Base-by-base conservation (phyloP, 495 filamentous ascomycete species). In the Penicillium goetzii region DNA sequence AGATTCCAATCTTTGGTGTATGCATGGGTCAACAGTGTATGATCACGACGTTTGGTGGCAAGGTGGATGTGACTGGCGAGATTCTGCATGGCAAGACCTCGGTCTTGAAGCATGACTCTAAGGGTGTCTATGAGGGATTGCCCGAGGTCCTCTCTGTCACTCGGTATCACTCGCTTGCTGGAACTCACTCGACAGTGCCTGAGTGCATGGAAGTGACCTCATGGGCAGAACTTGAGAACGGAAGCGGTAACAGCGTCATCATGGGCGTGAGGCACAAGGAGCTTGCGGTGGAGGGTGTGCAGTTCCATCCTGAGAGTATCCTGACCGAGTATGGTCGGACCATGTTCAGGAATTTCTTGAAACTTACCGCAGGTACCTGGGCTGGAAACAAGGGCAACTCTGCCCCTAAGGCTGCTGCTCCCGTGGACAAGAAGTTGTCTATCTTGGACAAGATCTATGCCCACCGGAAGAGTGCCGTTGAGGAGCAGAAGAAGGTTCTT, bases 1-100 rank as follows among this genome's bases (percentile, higher is more conserved):
- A 96, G 76, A 90, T 99, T 43, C 95, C 95, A 0, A 83, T 99
- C n/a, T 86, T 99, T 36, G 95, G 95, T 23, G 95, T 99, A 19
- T 99, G 95, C 73, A 97, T 99, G 93, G 95, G 95, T 67, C 89
- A 96, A 86, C 95, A 99, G 83, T 98, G 93, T 75, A 97, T 99
- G 32, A 93, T 93, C 66, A 89, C 92, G 55, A 86, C 90, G 11
- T 97, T 95, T 72, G 95, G 95, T 56, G 95, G 95, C 59, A 86
- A 89, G 38, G 95, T 99, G 36, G 89, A 90, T 73, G 92, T 91
- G 49, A 96, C 96, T 10, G 96, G 96, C 38, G 95, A 98, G 78
- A 97, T 98, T 58, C 78, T 98, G 58, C 95, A 99, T 68, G 95
- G 95, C 61, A 99, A 99, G 80, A 99, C 95, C 28, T 97, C 92